Evolutionary conservation across 352 stramenopile species (phyloP).

Genomic region (Phytophthora meadii): DNA sequence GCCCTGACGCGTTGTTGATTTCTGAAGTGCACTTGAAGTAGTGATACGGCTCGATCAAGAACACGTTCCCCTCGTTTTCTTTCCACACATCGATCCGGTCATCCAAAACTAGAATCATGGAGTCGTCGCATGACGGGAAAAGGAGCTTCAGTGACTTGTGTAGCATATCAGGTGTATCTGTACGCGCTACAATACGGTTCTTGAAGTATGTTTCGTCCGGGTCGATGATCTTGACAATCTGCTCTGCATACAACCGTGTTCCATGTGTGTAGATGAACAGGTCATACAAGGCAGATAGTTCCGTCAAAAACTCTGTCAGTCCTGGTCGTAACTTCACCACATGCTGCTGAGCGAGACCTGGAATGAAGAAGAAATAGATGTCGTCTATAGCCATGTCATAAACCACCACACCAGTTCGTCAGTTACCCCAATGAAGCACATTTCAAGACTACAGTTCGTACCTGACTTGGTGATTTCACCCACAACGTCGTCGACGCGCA

Average conservation of each 20-base stretch:
- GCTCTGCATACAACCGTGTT: slow-evolving; percentile 93
- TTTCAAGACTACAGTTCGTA: slow-evolving; percentile 20
- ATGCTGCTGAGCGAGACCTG: slow-evolving; percentile 82
- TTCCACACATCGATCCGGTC: slow-evolving; percentile 90
- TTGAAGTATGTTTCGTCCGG: slow-evolving; percentile 82
- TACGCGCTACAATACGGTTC: slow-evolving; percentile 88
- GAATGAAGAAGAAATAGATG: slow-evolving; percentile 81
- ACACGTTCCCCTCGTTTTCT: slow-evolving; percentile 88
- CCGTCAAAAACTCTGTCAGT: slow-evolving; percentile 88
- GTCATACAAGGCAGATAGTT: slow-evolving; percentile 89
- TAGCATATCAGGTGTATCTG: slow-evolving; percentile 85
- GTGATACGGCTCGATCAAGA: slow-evolving; percentile 87
- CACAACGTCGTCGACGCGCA: slow-evolving; percentile 75
- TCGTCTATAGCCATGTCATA: slow-evolving; percentile 55
- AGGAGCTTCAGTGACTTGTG: slow-evolving; percentile 90
- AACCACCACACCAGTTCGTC: not conserved
- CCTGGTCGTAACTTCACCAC: slow-evolving; percentile 95
- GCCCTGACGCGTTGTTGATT: slow-evolving; percentile 85
- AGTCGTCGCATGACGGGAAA: slow-evolving; percentile 87
- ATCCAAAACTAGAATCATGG: slow-evolving; percentile 88
- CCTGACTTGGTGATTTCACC: slow-evolving; percentile 63
- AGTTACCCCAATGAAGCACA: slow-evolving; percentile 2
- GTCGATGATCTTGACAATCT: slow-evolving; percentile 94
- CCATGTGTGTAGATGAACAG: slow-evolving; percentile 96
- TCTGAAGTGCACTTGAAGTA: slow-evolving; percentile 84